phyloP scores from a whole-genome alignment of 1,139 yeast genomes.

The Suhomyces anneliseae region DNA sequence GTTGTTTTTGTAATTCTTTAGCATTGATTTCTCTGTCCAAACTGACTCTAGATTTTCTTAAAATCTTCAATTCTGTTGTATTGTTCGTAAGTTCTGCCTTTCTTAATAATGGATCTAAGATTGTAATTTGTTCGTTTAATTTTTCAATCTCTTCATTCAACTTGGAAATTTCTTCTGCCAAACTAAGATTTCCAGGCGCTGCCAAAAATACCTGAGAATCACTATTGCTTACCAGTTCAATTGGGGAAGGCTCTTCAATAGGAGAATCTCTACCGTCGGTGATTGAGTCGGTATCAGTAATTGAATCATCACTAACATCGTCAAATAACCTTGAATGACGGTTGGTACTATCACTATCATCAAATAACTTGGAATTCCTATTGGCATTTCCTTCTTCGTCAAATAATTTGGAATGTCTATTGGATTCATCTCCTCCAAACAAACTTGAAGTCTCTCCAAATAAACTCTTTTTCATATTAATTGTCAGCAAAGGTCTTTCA shows the following conservation, averaged over 20 bases:
- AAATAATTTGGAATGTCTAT: neutral
- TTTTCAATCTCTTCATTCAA: conserved; percentile 60
- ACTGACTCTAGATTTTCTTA: conserved; percentile 64
- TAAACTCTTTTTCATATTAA: conserved; percentile 31
- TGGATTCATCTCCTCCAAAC: conserved; percentile 23
- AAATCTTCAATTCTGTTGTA: conserved; percentile 62
- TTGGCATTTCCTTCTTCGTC: neutral
- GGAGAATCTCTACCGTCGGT: conserved; percentile 22
- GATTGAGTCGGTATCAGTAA: conserved; percentile 33
- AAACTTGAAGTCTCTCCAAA: conserved; percentile 37
- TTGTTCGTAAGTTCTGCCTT: conserved; percentile 87
- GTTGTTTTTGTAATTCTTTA: conserved; percentile 76
- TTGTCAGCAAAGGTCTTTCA: conserved; percentile 13
- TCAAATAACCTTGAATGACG: conserved; percentile 37
- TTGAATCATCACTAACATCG: conserved; percentile 35
- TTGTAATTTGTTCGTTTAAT: conserved; percentile 59
- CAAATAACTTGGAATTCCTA: neutral
- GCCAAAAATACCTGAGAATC: conserved; percentile 46
- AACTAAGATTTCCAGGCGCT: conserved; percentile 67
- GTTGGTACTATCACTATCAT: conserved; percentile 4
- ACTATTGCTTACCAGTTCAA: conserved; percentile 4
- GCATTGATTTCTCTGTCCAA: conserved; percentile 67
- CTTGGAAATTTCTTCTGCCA: conserved; percentile 64
- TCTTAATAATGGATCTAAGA: conserved; percentile 63
- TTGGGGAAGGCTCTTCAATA: conserved; percentile 12